phyloP scores from a whole-genome alignment of 208 protist species.

The Leishmania lainsoni region DNA sequence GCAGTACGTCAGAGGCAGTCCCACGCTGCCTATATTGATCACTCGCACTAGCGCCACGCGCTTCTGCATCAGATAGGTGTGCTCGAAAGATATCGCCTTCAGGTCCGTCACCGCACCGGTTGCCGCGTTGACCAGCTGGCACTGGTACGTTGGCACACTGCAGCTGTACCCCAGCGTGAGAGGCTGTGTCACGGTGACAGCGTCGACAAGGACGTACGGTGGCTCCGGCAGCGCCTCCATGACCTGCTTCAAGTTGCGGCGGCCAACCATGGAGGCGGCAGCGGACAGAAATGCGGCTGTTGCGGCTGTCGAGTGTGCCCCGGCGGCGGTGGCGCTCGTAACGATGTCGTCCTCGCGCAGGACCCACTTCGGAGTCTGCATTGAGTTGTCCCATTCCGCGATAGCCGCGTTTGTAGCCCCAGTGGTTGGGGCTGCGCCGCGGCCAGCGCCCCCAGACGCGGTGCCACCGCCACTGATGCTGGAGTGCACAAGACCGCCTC shows the following conservation, averaged over 20 bases:
- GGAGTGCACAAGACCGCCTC: neutral
- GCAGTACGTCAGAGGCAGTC: slow-evolving; percentile 69
- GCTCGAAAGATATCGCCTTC: slow-evolving; percentile 72
- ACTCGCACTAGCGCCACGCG: slow-evolving; percentile 77
- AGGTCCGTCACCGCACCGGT: slow-evolving; percentile 5
- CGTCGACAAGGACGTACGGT: slow-evolving; percentile 43
- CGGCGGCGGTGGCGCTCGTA: slow-evolving; percentile 10
- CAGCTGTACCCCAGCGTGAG: slow-evolving; percentile 74
- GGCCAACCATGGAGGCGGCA: slow-evolving; percentile 31
- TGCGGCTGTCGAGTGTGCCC: slow-evolving; percentile 11
- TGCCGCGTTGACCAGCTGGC: slow-evolving; percentile 23
- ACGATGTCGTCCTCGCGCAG: slow-evolving; percentile 40
- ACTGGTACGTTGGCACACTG: slow-evolving; percentile 62
- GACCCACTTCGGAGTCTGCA: slow-evolving; percentile 67
- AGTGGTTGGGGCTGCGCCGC: neutral
- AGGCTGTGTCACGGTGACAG: slow-evolving; percentile 43
- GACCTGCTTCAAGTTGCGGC: slow-evolving; percentile 74
- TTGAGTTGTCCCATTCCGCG: slow-evolving; percentile 71
- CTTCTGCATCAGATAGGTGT: slow-evolving; percentile 95
- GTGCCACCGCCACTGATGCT: slow-evolving; percentile 8
- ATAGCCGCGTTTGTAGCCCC: slow-evolving; percentile 16
- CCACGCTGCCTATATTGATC: slow-evolving; percentile 85
- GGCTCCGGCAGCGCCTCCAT: slow-evolving; percentile 81
- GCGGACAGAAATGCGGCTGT: slow-evolving; percentile 23
- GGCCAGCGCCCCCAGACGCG: neutral